Evolutionary conservation across 2,329 filamentous ascomycete species (phyloP).

Genomic region (Beauveria brongniartii): DNA sequence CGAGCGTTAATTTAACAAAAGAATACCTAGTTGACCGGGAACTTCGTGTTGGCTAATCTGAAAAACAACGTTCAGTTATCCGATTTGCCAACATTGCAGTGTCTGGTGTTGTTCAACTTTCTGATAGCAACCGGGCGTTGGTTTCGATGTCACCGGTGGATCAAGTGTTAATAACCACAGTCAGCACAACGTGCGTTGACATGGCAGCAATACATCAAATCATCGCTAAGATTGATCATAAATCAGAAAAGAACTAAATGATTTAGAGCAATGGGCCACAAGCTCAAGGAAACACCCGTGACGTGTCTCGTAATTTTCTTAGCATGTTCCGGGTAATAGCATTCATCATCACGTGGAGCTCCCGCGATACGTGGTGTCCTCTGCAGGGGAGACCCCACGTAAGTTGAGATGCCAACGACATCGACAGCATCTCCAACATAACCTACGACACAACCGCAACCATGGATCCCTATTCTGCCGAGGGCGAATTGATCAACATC

Average conservation of each 20-base stretch:
- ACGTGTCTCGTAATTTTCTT: neutral
- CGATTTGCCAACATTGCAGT: too few species aligned
- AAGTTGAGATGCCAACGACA: neutral
- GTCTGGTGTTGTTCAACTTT: too few species aligned
- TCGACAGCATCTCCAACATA: neutral
- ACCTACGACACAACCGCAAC: conserved; percentile 15
- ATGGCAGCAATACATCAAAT: neutral
- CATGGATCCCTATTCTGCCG: conserved; percentile 64
- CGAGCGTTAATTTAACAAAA: too few species aligned
- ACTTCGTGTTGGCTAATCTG: too few species aligned
- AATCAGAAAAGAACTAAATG: too few species aligned
- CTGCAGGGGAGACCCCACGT: neutral
- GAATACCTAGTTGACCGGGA: too few species aligned
- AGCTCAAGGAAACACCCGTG: neutral
- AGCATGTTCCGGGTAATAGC: neutral
- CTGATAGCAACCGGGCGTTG: too few species aligned
- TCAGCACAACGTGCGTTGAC: too few species aligned
- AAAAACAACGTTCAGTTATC: too few species aligned
- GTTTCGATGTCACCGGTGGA: too few species aligned
- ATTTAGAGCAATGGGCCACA: neutral
- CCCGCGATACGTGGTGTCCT: conserved; percentile 5
- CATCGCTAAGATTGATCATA: too few species aligned
- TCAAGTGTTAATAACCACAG: too few species aligned
- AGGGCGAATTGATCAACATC: conserved; percentile 64
- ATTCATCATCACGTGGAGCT: conserved; percentile 5